Base-by-base conservation (phyloP, 148 eudicot species). In the Spergularia marina region DNA sequence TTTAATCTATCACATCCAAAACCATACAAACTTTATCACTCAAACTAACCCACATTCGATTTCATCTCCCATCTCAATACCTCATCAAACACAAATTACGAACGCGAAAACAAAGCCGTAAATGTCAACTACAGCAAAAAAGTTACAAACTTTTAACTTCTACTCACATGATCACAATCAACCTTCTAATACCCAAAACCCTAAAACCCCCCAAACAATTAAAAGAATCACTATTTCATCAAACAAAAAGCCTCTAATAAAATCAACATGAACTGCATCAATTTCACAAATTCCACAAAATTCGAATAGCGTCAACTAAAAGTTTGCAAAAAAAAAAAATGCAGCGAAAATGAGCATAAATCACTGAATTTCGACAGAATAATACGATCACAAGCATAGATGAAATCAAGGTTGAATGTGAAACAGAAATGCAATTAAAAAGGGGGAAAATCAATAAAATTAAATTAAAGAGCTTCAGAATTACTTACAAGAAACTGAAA, bases 1-100 rank as follows among this genome's bases (percentile, higher is more conserved):
- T 93, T 76, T 77, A 70, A 53, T 65, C 87, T 83, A 53, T 79
- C 53, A 12, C 25, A 58, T 16, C 30, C n/a, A 10, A 62, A 80
- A 8, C 14, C 36, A 23, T 60, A 5, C 53, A 10, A 74, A 12
- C 44, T 64, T 30, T 20, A 20, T 60, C 21, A 17, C 30, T 21
- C 25, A 57, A 55, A 55, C 3, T 44, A 23, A 7, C 13, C 18
- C 52, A 49, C 53, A 30, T 36, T 25, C 18, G 67, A 15, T 23
- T 23, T 6, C 23, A 8, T 30, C 25, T 36, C 17, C 36, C 0
- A 65, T 12, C 17, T 47, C 51, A 15, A 52, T 41, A 52, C 56
- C 12, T 14, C 36, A 68, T 21, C 56, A 68, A 70, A 12, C 60
- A 70, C 53, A 68, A 68, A 49, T 12, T 23, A 18, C 25, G 9